Percentiles rank a stretch among this genome's conserved stretches.
phyloP scores from a whole-genome alignment of 106 monocot species.

The Cymbidium sinense region DNA sequence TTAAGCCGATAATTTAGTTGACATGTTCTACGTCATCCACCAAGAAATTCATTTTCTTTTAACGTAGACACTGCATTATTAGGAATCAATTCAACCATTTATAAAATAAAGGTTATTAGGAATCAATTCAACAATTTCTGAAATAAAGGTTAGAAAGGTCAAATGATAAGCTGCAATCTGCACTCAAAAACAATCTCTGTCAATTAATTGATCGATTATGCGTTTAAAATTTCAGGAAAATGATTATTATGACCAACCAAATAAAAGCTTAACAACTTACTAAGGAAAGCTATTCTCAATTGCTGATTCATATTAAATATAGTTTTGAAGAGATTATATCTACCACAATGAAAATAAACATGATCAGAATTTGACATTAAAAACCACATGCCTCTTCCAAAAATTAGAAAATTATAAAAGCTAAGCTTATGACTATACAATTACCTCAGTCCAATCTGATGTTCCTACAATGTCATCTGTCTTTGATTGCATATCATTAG shows the following conservation, averaged over 20 bases:
- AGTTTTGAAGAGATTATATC: background rate
- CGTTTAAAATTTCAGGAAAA: background rate
- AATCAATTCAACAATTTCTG: too few relatives aligned
- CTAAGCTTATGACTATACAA: background rate
- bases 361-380: background rate
- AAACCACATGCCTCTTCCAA: background rate
- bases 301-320: background rate
- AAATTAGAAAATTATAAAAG: background rate
- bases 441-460: background rate
- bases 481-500: constrained; percentile 1
- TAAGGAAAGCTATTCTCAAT: background rate
- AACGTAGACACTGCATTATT: background rate
- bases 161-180: background rate
- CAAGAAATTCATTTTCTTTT: background rate
- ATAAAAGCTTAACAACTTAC: background rate
- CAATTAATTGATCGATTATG: background rate
- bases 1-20: too few relatives aligned
- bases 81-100: background rate
- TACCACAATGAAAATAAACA: background rate
- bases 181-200: background rate
- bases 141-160: background rate
- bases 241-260: background rate
- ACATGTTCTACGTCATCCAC: too few relatives aligned
- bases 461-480: background rate
- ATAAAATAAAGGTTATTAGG: too few relatives aligned